Evolutionary conservation across 1,284 basidiomycete genomes (phyloP), one percentile per base, ranked within the genome.

Genomic region (Uromyces viciae-fabae): DNA sequence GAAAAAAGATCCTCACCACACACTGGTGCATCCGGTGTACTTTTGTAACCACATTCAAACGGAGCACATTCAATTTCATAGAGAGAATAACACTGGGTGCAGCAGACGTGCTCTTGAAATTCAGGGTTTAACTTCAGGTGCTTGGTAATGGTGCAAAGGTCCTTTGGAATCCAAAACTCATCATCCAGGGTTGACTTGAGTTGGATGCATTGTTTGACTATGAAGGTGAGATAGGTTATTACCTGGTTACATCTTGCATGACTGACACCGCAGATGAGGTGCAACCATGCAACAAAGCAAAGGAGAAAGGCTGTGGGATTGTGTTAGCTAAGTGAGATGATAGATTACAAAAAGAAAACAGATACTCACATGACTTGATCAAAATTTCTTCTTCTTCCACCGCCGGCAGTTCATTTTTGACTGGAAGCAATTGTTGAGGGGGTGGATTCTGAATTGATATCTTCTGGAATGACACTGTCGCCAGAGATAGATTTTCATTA

Each of bases 191-290:
- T 14, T 8, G 36, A 31, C 1, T 22, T 52, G 43, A 40, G 49
- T 25, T 43, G 11, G 1, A 14, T 15, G n/a, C 64, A 68, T 14
- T 68, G 14, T n/a, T 42, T 68, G n/a, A 68, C 42, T 8, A 68
- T 28, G 38, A 36, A 68, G 14, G 62, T 22, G 14, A 75, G 1
- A 33, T 75, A 75, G 1, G 40, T 25, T 4, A 54, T 58, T 15
- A 56, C 73, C 14, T 58, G n/a, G 7, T 58, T 3, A 49, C 74
- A 75, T 33, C 64, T 75, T 33, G 33, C 36, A 43, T 75, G 74
- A 31, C 74, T 75, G 25, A 75, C 31, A 19, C 74, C 74, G 25
- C 74, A 75, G 38, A 75, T n/a, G 25, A 75, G 52, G 43, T 75
- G 64, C 8, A 75, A 17, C 74, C 74, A 75, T 4, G 66, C 66